These are phyloP conservation scores for Penicillium palitans DNA, from an alignment of 2,329 filamentous ascomycete genomes.

Conservation along the genomic window DNA sequence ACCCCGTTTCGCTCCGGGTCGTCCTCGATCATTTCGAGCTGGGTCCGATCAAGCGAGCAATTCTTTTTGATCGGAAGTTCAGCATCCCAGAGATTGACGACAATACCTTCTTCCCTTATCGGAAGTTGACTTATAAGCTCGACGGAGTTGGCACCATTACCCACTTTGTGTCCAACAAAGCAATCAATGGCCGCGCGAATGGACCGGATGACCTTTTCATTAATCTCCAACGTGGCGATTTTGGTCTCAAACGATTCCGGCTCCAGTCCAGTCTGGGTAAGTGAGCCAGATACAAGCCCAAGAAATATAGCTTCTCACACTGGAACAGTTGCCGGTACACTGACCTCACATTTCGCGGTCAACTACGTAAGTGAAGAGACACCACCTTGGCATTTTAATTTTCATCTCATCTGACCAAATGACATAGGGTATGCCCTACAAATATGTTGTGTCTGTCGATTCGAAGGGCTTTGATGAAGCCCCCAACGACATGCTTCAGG, in stretches of 20 bases:
- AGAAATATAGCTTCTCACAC: not conserved
- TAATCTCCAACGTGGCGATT: constrained; percentile 46
- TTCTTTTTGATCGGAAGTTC: constrained; percentile 29
- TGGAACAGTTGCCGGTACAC: constrained; percentile 35
- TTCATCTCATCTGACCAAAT: not conserved
- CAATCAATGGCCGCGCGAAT: constrained; percentile 51
- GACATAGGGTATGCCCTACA: constrained; percentile 57
- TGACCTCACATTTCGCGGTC: constrained; percentile 50
- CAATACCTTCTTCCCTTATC: constrained; percentile 31
- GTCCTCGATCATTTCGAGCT: constrained; percentile 36
- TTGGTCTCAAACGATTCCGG: constrained; percentile 49
- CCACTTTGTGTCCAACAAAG: constrained; percentile 58
- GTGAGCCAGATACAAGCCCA: constrained; percentile 5
- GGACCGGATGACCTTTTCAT: constrained; percentile 65
- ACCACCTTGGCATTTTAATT: not conserved
- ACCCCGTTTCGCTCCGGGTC: constrained; percentile 32
- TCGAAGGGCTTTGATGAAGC: constrained; percentile 47
- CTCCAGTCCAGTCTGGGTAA: constrained; percentile 37
- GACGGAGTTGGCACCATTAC: constrained; percentile 49
- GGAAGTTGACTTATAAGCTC: constrained; percentile 37
- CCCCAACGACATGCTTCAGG: constrained; percentile 44
- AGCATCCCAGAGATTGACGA: constrained; percentile 34
- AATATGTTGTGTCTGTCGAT: constrained; percentile 55
- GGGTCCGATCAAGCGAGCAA: constrained; percentile 28
- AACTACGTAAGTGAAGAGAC: constrained; percentile 46